Conservation (phyloP, 768 basidiomycete genomes). For the Calvatia gigantea region DNA sequence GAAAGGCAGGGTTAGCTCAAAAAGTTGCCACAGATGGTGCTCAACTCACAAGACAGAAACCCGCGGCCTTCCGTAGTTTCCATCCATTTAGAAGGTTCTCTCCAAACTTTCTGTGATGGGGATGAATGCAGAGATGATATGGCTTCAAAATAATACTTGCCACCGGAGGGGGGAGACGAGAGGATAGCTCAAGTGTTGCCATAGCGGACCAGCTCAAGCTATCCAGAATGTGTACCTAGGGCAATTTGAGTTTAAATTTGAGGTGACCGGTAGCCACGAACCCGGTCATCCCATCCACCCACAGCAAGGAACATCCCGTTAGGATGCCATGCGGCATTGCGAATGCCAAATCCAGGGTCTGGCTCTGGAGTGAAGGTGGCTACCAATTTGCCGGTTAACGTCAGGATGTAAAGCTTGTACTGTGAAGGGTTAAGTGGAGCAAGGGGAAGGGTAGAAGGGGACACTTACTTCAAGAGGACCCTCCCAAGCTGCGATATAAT, state of each 20-base stretch:
- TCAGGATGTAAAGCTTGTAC: slow-evolving; percentile 76
- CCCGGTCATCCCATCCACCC: slow-evolving; percentile 89
- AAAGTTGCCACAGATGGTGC: neutral
- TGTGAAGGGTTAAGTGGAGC: slow-evolving; percentile 23
- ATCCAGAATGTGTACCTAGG: slow-evolving; percentile 72
- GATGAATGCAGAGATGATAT: neutral
- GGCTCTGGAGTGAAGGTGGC: slow-evolving; percentile 67
- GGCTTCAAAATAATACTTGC: slow-evolving; percentile 36
- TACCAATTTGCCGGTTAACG: slow-evolving; percentile 59
- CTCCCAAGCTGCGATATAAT: slow-evolving; percentile 79
- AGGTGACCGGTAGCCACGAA: slow-evolving; percentile 23
- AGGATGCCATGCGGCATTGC: slow-evolving; percentile 82
- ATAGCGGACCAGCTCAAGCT: slow-evolving; percentile 71
- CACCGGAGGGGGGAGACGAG: slow-evolving; percentile 50
- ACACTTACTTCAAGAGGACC: slow-evolving; percentile 75
- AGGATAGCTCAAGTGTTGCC: slow-evolving; percentile 57
- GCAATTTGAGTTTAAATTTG: slow-evolving; percentile 7
- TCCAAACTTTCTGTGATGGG: slow-evolving; percentile 66
- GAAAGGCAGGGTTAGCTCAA: neutral
- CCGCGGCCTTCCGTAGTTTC: slow-evolving; percentile 81
- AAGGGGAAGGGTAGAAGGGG: too few relatives aligned
- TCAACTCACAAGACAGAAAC: slow-evolving; percentile 73
- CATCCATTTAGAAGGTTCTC: slow-evolving; percentile 83
- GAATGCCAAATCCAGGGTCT: slow-evolving; percentile 84
- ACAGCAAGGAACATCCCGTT: slow-evolving; percentile 78